A percentile compares a stretch with the other conserved stretches of the same genome.
These are phyloP conservation scores for Fusarium decemcellulare DNA, from an alignment of 2,329 filamentous ascomycete species.

Conservation along the genomic window DNA sequence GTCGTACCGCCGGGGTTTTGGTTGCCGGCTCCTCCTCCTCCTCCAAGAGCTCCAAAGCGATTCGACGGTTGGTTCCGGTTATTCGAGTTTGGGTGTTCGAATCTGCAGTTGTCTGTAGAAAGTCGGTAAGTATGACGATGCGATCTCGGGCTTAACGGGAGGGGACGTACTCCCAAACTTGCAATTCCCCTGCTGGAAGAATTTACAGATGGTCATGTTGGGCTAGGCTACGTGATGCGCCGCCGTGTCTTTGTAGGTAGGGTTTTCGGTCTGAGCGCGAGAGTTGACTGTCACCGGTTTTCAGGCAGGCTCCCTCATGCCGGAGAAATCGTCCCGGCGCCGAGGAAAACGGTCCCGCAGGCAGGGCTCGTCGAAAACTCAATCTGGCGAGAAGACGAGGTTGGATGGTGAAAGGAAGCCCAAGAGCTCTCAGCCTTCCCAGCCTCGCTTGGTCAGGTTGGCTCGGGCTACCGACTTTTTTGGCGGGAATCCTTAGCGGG, in stretches of 20 bases:
- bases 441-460: conserved; percentile 39
- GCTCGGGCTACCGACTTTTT: conserved; percentile 9
- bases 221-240: conserved; percentile 14
- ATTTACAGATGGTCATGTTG: conserved; percentile 62
- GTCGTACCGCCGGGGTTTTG: conserved; percentile 41
- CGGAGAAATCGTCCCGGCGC: conserved; percentile 11
- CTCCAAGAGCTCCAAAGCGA: conserved; percentile 69
- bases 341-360: neutral
- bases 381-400: neutral
- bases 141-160: neutral
- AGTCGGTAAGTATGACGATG: neutral
- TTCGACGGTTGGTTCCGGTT: conserved; percentile 60
- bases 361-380: neutral
- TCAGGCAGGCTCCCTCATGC: conserved; percentile 39
- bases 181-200: conserved; percentile 66
- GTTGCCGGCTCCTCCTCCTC: conserved; percentile 31
- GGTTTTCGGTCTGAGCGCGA: conserved; percentile 4
- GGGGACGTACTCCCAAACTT: conserved; percentile 63
- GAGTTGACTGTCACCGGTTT: conserved; percentile 26
- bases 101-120: conserved; percentile 65
- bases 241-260: neutral
- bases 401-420: conserved; percentile 8
- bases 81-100: conserved; percentile 64
- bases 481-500: conserved; percentile 12
- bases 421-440: conserved; percentile 42